These are phyloP conservation scores for Micractinium sp. DNA, from an alignment of 139 green algal genomes.

Conservation along the genomic window DNA sequence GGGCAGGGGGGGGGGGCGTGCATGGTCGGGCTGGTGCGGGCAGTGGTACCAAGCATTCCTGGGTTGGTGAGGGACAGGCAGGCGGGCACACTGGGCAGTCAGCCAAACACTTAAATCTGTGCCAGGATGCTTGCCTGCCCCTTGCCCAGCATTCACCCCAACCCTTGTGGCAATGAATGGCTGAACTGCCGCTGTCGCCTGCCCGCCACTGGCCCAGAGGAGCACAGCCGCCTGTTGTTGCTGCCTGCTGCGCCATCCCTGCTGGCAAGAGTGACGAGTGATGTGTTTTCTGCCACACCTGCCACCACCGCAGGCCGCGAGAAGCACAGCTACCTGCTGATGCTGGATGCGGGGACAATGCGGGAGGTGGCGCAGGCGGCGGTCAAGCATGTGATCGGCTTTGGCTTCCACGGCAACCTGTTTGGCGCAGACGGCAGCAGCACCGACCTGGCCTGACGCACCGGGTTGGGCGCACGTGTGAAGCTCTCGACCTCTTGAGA, in stretches of 20 bases:
- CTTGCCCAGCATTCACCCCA: no score
- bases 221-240: background rate
- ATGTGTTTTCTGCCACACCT: background rate
- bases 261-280: no score
- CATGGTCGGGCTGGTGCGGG: background rate
- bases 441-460: conserved; percentile 5
- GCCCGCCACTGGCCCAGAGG: no score
- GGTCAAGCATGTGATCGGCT: background rate
- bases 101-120: no score
- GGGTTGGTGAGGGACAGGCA: background rate
- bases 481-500: no score
- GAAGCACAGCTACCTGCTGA: conserved; percentile 25
- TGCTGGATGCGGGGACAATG: conserved; percentile 37
- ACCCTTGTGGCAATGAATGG: no score
- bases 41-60: background rate
- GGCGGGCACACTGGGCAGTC: no score
- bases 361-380: conserved; percentile 19
- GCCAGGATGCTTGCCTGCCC: no score
- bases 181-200: no score
- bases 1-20: background rate
- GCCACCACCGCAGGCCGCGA: background rate
- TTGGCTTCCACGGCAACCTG: conserved; percentile 37
- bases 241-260: background rate
- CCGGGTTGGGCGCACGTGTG: no score
- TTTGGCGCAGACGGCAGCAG: background rate